Percentiles rank a stretch among this genome's conserved stretches.
Evolutionary conservation across 108 stramenopile genomes (phyloP).

Genomic region (Conticribra weissflogii): DNA sequence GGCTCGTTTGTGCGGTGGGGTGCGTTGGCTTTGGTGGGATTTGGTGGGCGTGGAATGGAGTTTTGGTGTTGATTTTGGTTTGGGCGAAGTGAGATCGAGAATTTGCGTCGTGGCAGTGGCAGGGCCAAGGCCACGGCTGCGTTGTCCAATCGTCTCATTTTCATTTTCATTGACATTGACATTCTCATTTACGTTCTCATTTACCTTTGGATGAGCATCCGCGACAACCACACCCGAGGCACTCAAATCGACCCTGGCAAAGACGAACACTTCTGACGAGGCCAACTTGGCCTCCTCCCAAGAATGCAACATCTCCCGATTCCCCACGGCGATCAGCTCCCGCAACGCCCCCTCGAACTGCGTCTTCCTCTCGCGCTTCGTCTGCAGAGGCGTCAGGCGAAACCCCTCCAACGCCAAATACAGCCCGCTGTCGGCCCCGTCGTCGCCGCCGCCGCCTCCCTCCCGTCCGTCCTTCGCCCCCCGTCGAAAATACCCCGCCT

Average conservation of each 20-base stretch:
- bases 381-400: background rate
- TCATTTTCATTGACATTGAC: too few species aligned
- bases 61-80: too few species aligned
- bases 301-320: slow-evolving; percentile 11
- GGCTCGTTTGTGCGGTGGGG: too few species aligned
- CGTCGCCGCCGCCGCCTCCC: background rate
- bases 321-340: slow-evolving; percentile 20
- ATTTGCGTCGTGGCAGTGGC: too few species aligned
- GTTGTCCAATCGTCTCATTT: too few species aligned
- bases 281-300: slow-evolving; percentile 28
- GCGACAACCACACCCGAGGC: background rate
- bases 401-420: background rate
- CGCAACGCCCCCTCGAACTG: slow-evolving; percentile 11
- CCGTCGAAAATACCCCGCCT: background rate
- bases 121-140: too few species aligned
- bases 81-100: too few species aligned
- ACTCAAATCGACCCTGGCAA: background rate
- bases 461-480: background rate
- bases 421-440: background rate
- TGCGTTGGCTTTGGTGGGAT: too few species aligned
- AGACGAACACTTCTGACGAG: slow-evolving; percentile 14
- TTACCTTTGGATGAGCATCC: background rate
- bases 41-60: too few species aligned
- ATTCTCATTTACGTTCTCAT: too few species aligned
- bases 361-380: background rate